Evolutionary conservation across 805 yeast species (phyloP).

Genomic region (Barnettozyma sucrosica): DNA sequence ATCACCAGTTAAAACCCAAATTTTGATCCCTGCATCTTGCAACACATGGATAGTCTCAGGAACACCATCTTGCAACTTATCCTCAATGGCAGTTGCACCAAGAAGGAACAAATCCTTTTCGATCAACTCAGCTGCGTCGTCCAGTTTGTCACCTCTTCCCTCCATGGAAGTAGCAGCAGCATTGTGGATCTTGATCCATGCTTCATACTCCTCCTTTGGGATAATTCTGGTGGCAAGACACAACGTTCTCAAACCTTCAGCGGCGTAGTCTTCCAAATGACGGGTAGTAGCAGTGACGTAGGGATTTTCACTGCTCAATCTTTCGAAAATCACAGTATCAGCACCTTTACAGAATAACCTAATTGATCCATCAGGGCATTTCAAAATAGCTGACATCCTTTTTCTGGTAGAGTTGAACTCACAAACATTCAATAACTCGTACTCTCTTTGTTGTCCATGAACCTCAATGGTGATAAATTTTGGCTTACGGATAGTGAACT

Average conservation of each 20-base stretch:
- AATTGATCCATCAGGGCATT: slow-evolving; percentile 91
- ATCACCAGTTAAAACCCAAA: slow-evolving; percentile 98
- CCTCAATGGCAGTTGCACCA: slow-evolving; percentile 99
- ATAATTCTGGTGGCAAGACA: slow-evolving; percentile 86
- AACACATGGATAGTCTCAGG: slow-evolving; percentile 95
- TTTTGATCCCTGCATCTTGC: slow-evolving; percentile 93
- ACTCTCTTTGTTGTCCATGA: slow-evolving; percentile 45
- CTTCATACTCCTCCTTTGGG: slow-evolving; percentile 67
- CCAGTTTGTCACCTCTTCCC: slow-evolving; percentile 69
- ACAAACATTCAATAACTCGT: slow-evolving; percentile 82
- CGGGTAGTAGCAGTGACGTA: slow-evolving; percentile 76
- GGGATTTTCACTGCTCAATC: slow-evolving; percentile 68
- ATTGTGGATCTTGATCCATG: slow-evolving; percentile 63
- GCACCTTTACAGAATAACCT: slow-evolving; percentile 95
- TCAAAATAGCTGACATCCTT: slow-evolving; percentile 92
- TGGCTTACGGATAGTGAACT: slow-evolving; percentile 81
- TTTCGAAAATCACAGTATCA: slow-evolving; percentile 88
- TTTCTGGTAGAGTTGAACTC: slow-evolving; percentile 97
- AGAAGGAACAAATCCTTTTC: slow-evolving; percentile 73
- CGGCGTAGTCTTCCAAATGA: slow-evolving; percentile 94
- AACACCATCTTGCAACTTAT: slow-evolving; percentile 95
- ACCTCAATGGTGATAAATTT: slow-evolving; percentile 64
- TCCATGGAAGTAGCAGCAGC: slow-evolving; percentile 80
- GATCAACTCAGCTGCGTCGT: slow-evolving; percentile 82
- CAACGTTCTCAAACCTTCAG: slow-evolving; percentile 89